phyloP scores from a whole-genome alignment of 305 asterid species.

The Stenogyne calaminthoides region DNA sequence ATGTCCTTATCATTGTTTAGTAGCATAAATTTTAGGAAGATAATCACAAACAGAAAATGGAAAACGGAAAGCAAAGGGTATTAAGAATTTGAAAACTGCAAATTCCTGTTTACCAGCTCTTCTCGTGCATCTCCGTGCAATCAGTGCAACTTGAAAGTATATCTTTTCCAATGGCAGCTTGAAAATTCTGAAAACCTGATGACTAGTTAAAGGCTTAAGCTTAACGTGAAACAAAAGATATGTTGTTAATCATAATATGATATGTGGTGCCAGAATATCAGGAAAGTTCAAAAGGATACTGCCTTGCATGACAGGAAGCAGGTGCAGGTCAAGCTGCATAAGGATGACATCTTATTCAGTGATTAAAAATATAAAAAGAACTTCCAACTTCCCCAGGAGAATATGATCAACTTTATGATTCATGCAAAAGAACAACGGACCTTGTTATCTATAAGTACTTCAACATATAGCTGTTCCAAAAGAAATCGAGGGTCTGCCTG shows the following conservation, averaged over 20 bases:
- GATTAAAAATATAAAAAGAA: slow-evolving; percentile 22
- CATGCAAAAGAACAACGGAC: slow-evolving; percentile 41
- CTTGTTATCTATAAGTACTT: slow-evolving; percentile 94
- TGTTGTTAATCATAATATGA: slow-evolving; percentile 18
- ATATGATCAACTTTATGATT: slow-evolving; percentile 26
- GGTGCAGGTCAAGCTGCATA: slow-evolving; percentile 90
- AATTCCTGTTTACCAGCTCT: slow-evolving; percentile 66
- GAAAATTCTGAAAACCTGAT: slow-evolving; percentile 86
- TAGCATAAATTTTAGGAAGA: slow-evolving; percentile 22
- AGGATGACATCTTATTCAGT: slow-evolving; percentile 32
- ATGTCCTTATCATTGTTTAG: slow-evolving; percentile 18
- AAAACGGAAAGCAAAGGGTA: slow-evolving; percentile 20
- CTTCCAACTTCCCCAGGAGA: slow-evolving; percentile 18
- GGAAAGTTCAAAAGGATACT: slow-evolving; percentile 72
- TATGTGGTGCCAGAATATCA: slow-evolving; percentile 27
- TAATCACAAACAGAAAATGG: slow-evolving; percentile 19
- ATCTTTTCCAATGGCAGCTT: slow-evolving; percentile 89
- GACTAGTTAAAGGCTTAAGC: slow-evolving; percentile 64
- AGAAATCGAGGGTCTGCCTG: slow-evolving; percentile 98
- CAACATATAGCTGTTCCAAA: slow-evolving; percentile 95
- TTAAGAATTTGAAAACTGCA: slow-evolving; percentile 22
- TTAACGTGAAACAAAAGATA: slow-evolving; percentile 23
- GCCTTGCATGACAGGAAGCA: slow-evolving; percentile 98
- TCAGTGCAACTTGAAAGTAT: slow-evolving; percentile 84
- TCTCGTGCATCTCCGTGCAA: slow-evolving; percentile 97